These are phyloP conservation scores for Rhodamnia rubescens DNA, from an alignment of 345 rosid genomes.

Conservation along the genomic window DNA sequence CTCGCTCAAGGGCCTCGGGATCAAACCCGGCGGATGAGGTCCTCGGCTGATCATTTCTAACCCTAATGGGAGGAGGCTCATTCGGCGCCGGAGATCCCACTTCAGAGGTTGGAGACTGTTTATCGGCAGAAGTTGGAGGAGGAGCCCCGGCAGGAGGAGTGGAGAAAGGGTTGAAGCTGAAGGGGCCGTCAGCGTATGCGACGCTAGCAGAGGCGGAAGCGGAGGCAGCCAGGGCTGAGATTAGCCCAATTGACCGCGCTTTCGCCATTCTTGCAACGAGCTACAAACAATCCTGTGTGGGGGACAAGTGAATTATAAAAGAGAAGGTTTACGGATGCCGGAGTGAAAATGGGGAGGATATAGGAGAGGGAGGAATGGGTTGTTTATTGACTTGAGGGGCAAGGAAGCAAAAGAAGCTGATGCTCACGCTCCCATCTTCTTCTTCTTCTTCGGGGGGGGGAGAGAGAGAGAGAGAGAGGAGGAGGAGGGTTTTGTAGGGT, in stretches of 20 bases:
- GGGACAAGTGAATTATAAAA: not conserved
- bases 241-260: slow-evolving; percentile 36
- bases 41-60: slow-evolving; percentile 65
- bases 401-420: not conserved
- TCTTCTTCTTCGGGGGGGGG: not conserved
- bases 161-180: slow-evolving; percentile 33
- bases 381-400: not conserved
- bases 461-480: not conserved
- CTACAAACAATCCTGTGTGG: not conserved
- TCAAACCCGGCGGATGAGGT: slow-evolving; percentile 84
- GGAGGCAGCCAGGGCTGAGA: slow-evolving; percentile 65
- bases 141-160: slow-evolving; percentile 13
- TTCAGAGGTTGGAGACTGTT: slow-evolving; percentile 22
- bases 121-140: slow-evolving; percentile 16
- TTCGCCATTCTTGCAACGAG: slow-evolving; percentile 35
- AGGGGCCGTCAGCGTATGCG: slow-evolving; percentile 60
- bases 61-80: slow-evolving; percentile 20
- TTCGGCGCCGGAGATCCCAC: slow-evolving; percentile 6
- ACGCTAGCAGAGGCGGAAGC: slow-evolving; percentile 27
- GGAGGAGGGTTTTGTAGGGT: not conserved
- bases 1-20: slow-evolving; percentile 86
- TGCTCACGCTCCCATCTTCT: not conserved
- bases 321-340: not conserved
- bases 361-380: not conserved
- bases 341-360: not conserved